Evolutionary conservation across 176 grass and related monocot genomes (phyloP), one percentile per base, ranked within the genome.

Genomic region (Chrysopogon serrulatus): DNA sequence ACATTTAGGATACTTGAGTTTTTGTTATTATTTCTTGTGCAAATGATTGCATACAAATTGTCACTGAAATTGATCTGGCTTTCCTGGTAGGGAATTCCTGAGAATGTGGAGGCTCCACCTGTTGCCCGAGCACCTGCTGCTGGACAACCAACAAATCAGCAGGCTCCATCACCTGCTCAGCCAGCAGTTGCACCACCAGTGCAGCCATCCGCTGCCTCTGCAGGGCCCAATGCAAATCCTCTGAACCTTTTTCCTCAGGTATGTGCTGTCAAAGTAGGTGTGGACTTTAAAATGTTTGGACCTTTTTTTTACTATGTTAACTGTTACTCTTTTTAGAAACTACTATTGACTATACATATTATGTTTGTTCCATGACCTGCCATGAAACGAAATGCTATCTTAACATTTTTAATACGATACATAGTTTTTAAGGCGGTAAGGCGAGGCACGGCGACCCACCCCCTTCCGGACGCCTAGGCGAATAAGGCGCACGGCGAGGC

Each of bases 231-330:
- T 79, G 95, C 88, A 34, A 93, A 95, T 88, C 92, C 95, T 73
- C 71, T 98, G 79, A 86, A 98, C 37, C 92, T 98, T 83, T 98
- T 98, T 67, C 95, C 95, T 24, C 92, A 93, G 88, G 95, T 98
- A 77, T 80, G 75, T 79, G 39, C n/a, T 79, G 74, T 73, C 44
- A 36, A 79, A 68, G 10, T 75, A 21, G 23, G 26, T 17, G 8
- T 78, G 32, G 27, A 62, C 15, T 42, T 5, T 1, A 28, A 18
- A 62, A 62, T 71, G 24, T n/a, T 62, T 51, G 32, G 69, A 63
- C 41, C 40, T 71, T 75, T 13, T 13, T 70, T 40, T 8, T 16
- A 68, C 30, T 43, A 41, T 37, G 21, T 67, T n/a, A 71, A 40
- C 49, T 24, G 13, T 11, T 23, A 68, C 11, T 10, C 49, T 53